Conservation (phyloP, 106 monocot species). For the Posidonia australis region DNA sequence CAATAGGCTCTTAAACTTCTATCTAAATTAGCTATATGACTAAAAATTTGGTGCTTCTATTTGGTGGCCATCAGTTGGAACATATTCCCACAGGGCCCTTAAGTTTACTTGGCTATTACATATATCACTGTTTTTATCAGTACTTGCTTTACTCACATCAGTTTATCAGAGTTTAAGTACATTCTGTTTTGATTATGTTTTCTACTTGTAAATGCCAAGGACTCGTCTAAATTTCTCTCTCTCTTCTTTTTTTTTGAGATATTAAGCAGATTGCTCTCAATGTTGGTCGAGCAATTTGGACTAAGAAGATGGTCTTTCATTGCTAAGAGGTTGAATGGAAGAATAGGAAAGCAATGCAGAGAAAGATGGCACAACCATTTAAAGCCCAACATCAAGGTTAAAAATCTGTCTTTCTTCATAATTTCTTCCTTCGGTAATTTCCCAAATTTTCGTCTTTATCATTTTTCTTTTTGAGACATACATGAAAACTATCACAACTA, state of each 20-base stretch:
- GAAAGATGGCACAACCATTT: slow-evolving; percentile 93
- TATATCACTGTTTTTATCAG: no score
- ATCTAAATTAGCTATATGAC: no score
- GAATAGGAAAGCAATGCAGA: slow-evolving; percentile 82
- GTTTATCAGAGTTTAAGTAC: no score
- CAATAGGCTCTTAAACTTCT: no score
- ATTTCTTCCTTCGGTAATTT: not conserved
- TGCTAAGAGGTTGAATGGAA: slow-evolving; percentile 55
- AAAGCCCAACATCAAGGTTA: slow-evolving; percentile 83
- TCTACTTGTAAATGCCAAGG: no score
- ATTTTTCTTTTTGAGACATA: not conserved
- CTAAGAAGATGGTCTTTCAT: slow-evolving; percentile 71
- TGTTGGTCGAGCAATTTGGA: slow-evolving; percentile 57
- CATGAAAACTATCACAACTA: no score
- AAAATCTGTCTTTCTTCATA: not conserved
- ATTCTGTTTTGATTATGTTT: no score
- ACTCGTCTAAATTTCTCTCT: not conserved
- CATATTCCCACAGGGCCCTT: no score
- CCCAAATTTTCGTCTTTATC: not conserved
- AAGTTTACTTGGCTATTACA: no score
- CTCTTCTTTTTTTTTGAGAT: not conserved
- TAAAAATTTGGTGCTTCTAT: no score
- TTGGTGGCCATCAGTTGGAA: no score
- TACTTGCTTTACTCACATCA: no score
- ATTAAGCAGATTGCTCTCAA: slow-evolving; percentile 30